Conservation (phyloP, 1,139 yeast genomes). For the Hanseniaspora sp. region DNA sequence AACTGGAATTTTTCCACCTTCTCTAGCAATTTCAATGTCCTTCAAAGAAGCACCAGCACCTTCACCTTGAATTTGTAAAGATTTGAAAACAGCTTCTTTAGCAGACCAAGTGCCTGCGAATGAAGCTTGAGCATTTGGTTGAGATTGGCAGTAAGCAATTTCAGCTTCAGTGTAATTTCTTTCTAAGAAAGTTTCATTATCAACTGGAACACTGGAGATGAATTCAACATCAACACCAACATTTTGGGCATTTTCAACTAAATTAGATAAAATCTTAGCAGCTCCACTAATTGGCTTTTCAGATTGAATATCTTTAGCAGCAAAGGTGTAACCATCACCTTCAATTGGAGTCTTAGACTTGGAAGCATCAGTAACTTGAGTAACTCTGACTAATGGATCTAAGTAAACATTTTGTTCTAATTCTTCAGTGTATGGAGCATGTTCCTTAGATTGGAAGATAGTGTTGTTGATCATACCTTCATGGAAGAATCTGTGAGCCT, state of each 20-base stretch:
- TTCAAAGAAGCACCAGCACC: slow-evolving; percentile 93
- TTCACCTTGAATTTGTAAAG: slow-evolving; percentile 74
- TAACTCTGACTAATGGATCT: slow-evolving; percentile 88
- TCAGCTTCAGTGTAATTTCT: slow-evolving; percentile 82
- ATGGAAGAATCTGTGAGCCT: slow-evolving; percentile 91
- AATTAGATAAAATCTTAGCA: slow-evolving; percentile 34
- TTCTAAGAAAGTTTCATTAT: slow-evolving; percentile 77
- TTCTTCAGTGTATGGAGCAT: slow-evolving; percentile 83
- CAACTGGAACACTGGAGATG: slow-evolving; percentile 65
- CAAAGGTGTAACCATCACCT: slow-evolving; percentile 36
- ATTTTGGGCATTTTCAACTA: slow-evolving; percentile 50
- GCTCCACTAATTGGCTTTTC: slow-evolving; percentile 26
- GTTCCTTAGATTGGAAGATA: slow-evolving; percentile 83
- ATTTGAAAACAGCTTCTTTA: slow-evolving; percentile 96
- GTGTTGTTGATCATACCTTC: slow-evolving; percentile 86
- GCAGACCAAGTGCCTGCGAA: slow-evolving; percentile 99
- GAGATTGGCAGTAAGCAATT: slow-evolving; percentile 59
- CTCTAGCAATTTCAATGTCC: slow-evolving; percentile 79
- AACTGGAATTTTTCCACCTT: slow-evolving; percentile 76
- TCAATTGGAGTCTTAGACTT: slow-evolving; percentile 24
- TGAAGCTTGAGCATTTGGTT: slow-evolving; percentile 76
- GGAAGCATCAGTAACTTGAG: slow-evolving; percentile 39
- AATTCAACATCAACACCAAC: slow-evolving; percentile 98
- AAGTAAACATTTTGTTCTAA: slow-evolving; percentile 83
- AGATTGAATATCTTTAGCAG: slow-evolving; percentile 31